Base-by-base conservation (phyloP, 2,329 filamentous ascomycete genomes). In the Xylariaceae sp. region DNA sequence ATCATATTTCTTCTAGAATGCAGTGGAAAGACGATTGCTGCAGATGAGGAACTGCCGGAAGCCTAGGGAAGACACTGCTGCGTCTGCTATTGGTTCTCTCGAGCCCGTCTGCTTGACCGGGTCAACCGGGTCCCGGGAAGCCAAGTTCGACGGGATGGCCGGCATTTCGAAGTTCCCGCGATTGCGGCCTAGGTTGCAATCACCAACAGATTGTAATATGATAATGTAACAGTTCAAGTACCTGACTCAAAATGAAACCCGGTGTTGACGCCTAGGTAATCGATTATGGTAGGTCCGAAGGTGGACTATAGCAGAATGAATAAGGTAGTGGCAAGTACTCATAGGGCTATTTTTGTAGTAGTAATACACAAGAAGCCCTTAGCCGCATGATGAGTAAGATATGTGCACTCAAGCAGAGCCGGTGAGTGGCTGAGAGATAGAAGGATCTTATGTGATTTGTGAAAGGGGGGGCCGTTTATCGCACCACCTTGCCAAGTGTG, bases 341-440 rank as follows among this genome's bases (percentile, higher is more conserved):
- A 31, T 28, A 26, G 39, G 40, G 39, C 23, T 53, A 28, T 28
- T 37, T 21, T 29, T 6, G 11, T 39, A 21, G 17, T 36, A 49
- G 39, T 23, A 47, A 50, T 48, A 36, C 50, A 40, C 40, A 33
- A 24, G 29, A 16, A 37, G 29, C n/a, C 37, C 29, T 39, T 58
- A 58, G 57, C 53, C 48, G 57, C 53, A 60, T 60, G 57, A 60
- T 60, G 57, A 60, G 57, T 60, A 60, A 60, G 57, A 60, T 57
- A 43, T 43, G 45, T 40, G 16, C 48, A 40, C 17, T 52, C 23
- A 28, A 37, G 14, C 51, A 37, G 12, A 39, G 43, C 31, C 24
- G 47, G 24, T 60, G 37, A 56, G 57, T 60, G 57, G 57, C 53
- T 57, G 48, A 57, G 24, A 45, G 21, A 29, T 47, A 36, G 52